Evolutionary conservation across 768 basidiomycete genomes (phyloP).

Genomic region (Lactarius vividus): DNA sequence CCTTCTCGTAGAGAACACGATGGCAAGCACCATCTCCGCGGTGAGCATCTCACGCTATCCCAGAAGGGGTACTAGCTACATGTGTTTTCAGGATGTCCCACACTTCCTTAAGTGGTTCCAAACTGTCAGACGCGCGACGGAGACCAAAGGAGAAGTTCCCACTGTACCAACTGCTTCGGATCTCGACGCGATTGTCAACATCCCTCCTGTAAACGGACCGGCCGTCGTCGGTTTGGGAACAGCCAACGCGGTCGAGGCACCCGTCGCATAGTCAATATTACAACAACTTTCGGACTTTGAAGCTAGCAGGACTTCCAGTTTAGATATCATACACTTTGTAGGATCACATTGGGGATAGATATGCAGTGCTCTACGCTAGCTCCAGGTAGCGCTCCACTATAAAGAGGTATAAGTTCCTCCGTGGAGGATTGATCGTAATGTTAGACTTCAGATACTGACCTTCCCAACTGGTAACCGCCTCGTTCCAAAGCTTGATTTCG

Average conservation of each 20-base stretch:
- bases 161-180: background rate
- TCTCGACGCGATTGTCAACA: background rate
- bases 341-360: background rate
- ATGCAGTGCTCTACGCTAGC: constrained; percentile 48
- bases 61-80: background rate
- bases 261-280: constrained; percentile 1
- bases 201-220: background rate
- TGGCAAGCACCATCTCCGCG: constrained; percentile 61
- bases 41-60: constrained; percentile 38
- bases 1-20: constrained; percentile 57
- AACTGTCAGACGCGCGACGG: constrained; percentile 30
- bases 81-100: constrained; percentile 57
- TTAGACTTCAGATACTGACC: constrained; percentile 45
- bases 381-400: constrained; percentile 85
- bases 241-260: background rate
- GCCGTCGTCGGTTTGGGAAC: background rate
- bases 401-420: constrained; percentile 7
- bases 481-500: constrained; percentile 82
- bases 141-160: background rate
- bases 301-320: background rate
- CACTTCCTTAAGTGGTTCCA: constrained; percentile 70
- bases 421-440: background rate
- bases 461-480: constrained; percentile 94
- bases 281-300: background rate
- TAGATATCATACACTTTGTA: background rate